Evolutionary conservation across 2,329 filamentous ascomycete species (phyloP).

Genomic region (Fusarium chlamydosporum): DNA sequence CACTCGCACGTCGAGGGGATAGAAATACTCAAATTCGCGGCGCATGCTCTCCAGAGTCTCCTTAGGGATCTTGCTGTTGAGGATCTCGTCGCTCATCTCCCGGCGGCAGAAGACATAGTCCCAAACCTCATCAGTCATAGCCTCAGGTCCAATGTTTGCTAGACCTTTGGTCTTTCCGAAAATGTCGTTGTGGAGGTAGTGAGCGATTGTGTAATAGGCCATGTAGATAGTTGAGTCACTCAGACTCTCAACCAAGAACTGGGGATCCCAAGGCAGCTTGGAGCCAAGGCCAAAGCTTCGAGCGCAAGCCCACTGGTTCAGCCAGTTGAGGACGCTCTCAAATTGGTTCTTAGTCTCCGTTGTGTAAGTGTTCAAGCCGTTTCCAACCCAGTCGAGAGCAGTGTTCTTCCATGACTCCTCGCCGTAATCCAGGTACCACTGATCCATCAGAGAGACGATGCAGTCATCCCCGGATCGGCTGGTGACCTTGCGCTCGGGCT

Average conservation of each 20-base stretch:
- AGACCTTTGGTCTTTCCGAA: constrained; percentile 82
- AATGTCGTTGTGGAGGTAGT: constrained; percentile 83
- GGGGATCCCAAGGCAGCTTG: constrained; percentile 92
- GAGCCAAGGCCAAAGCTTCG: constrained; percentile 93
- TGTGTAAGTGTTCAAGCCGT: constrained; percentile 84
- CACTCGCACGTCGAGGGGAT: constrained; percentile 88
- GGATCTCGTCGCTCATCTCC: constrained; percentile 75
- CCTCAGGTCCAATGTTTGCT: constrained; percentile 79
- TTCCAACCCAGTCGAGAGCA: constrained; percentile 79
- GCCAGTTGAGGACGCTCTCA: constrained; percentile 88
- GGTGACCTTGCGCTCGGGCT: constrained; percentile 91
- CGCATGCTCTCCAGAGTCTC: constrained; percentile 83
- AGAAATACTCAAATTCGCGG: constrained; percentile 96
- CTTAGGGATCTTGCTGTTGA: constrained; percentile 79
- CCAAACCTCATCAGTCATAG: constrained; percentile 96
- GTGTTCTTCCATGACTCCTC: constrained; percentile 87
- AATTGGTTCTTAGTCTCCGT: constrained; percentile 83
- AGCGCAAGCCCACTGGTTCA: constrained; percentile 95
- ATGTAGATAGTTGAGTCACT: constrained; percentile 95
- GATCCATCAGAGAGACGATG: constrained; percentile 91
- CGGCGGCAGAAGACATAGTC: constrained; percentile 91
- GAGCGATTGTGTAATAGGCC: constrained; percentile 79
- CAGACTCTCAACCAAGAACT: constrained; percentile 92
- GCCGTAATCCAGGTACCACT: constrained; percentile 99
- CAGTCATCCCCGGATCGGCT: constrained; percentile 93